Conservation (phyloP, 352 stramenopile species). For the Peronospora destructor region DNA sequence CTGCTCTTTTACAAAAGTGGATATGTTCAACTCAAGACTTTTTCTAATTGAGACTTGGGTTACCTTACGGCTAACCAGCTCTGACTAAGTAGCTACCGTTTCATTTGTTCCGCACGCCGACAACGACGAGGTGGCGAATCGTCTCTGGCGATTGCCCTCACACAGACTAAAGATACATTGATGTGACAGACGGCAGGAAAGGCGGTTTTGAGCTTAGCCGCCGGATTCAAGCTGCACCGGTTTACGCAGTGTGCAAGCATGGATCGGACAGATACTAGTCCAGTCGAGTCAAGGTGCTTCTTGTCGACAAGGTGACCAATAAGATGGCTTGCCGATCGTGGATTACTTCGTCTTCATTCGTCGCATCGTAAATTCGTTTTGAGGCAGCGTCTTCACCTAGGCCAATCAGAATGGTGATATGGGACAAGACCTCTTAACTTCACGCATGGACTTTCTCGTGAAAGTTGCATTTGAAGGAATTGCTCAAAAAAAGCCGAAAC, state of each 20-base stretch:
- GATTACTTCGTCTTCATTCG: background rate
- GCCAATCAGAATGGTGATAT: background rate
- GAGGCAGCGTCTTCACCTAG: background rate
- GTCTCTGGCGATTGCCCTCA: background rate
- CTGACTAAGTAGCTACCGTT: background rate
- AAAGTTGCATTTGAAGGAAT: too few relatives aligned
- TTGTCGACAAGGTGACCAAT: background rate
- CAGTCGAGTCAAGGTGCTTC: too few relatives aligned
- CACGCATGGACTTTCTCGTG: background rate
- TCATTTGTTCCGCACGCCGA: background rate
- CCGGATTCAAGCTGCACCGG: background rate
- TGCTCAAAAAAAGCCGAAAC: too few relatives aligned
- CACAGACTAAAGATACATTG: conserved; percentile 15
- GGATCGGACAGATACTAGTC: too few relatives aligned
- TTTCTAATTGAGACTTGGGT: too few relatives aligned
- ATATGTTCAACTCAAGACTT: too few relatives aligned
- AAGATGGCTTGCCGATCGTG: background rate
- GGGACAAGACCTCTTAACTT: background rate
- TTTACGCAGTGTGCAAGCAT: background rate
- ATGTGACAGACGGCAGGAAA: conserved; percentile 20
- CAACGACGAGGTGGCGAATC: background rate
- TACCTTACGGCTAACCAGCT: too few relatives aligned
- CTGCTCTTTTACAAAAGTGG: too few relatives aligned
- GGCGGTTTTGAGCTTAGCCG: conserved; percentile 9
- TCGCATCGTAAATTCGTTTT: too few relatives aligned